phyloP scores from a whole-genome alignment of 768 basidiomycete species.

The Ramaria sp. region DNA sequence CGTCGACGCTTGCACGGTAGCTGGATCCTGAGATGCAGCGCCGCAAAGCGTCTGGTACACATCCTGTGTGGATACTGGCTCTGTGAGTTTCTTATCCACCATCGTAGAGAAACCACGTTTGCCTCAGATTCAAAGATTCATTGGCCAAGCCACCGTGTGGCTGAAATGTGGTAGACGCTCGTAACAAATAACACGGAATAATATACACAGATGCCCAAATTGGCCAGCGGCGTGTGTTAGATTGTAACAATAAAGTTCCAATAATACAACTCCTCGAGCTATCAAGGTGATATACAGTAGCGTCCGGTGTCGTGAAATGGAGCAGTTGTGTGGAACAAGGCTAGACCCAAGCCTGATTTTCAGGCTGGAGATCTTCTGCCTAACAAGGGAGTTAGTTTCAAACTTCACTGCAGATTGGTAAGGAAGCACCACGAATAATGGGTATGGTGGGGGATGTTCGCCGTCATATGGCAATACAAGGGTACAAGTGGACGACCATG shows the following conservation, averaged over 20 bases:
- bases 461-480: neutral
- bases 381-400: neutral
- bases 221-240: no score
- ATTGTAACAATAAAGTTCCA: no score
- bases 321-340: neutral
- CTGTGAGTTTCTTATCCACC: neutral
- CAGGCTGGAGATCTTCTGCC: neutral
- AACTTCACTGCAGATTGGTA: neutral
- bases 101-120: neutral
- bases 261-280: no score
- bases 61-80: conserved; percentile 47
- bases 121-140: neutral
- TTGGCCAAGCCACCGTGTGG: neutral
- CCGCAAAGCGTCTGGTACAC: conserved; percentile 53
- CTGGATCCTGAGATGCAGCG: conserved; percentile 65
- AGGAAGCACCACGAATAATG: neutral
- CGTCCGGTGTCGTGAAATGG: no score
- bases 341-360: conserved; percentile 5
- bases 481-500: neutral
- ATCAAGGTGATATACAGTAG: no score
- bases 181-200: no score
- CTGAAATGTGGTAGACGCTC: neutral
- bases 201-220: no score
- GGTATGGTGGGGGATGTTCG: neutral
- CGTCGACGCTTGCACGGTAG: conserved; percentile 34